phyloP scores from a whole-genome alignment of 75 land plant species.

The Adiantum capillusveneris region DNA sequence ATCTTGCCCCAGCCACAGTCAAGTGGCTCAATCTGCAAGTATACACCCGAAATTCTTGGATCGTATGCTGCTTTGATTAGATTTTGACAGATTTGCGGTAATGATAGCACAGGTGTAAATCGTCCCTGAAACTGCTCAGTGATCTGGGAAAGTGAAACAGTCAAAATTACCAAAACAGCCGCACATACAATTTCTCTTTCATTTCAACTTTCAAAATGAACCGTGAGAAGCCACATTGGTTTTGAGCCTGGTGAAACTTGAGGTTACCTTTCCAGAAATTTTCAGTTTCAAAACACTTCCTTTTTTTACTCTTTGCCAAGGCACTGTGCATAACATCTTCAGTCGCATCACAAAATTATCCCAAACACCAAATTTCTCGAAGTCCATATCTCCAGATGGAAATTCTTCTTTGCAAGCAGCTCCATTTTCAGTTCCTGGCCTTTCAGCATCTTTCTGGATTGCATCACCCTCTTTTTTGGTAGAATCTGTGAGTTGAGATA shows the following conservation, averaged over 20 bases:
- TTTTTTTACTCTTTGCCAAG: conserved; percentile 87
- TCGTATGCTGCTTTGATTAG: conserved; percentile 86
- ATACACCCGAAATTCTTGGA: conserved; percentile 78
- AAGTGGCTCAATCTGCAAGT: conserved; percentile 77
- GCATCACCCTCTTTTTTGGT: neutral
- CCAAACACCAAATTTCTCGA: conserved; percentile 45
- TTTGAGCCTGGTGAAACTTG: too few species aligned
- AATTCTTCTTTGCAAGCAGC: conserved; percentile 32
- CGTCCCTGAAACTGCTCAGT: conserved; percentile 77
- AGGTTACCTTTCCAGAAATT: conserved; percentile 67
- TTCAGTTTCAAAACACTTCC: conserved; percentile 76
- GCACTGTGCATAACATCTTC: conserved; percentile 67
- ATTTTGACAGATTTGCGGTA: conserved; percentile 91
- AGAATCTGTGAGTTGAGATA: neutral
- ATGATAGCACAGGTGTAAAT: conserved; percentile 67
- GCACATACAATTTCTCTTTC: neutral
- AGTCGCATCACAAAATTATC: conserved; percentile 41
- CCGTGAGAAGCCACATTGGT: too few species aligned
- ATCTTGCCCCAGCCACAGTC: conserved; percentile 92
- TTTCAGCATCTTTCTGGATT: neutral
- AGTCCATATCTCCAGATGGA: conserved; percentile 70
- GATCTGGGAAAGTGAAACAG: conserved; percentile 49
- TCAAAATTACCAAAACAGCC: neutral
- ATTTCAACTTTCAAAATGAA: neutral
- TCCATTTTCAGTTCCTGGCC: conserved; percentile 23